phyloP scores from a whole-genome alignment of 352 stramenopile genomes.

The Globisporangium cylindrosporum region DNA sequence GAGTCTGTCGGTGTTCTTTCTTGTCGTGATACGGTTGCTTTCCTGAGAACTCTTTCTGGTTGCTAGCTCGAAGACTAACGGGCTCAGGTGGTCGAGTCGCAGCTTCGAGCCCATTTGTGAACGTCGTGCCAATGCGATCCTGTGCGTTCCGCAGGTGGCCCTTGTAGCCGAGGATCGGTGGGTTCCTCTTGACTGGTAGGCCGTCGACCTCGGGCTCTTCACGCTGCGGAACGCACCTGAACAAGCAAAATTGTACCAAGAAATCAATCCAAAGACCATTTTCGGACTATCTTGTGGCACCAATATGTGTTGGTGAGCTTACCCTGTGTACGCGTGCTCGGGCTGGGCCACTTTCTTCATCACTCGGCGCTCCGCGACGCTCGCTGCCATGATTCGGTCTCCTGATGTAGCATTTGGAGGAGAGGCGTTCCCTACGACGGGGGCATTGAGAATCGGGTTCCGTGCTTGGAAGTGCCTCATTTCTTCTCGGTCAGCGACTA shows the following conservation, averaged over 20 bases:
- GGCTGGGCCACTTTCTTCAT: constrained; percentile 72
- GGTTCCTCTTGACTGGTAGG: constrained; percentile 20
- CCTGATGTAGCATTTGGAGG: constrained; percentile 18
- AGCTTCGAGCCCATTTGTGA: constrained; percentile 51
- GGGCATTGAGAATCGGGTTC: constrained; percentile 16
- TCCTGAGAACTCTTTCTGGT: background rate
- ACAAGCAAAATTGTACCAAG: background rate
- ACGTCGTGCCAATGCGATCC: constrained; percentile 67
- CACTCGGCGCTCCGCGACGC: constrained; percentile 46
- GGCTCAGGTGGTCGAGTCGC: constrained; percentile 21
- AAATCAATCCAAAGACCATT: background rate
- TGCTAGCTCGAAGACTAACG: constrained; percentile 4
- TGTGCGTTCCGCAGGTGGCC: constrained; percentile 55
- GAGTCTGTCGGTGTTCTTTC: background rate
- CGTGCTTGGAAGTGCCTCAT: constrained; percentile 11
- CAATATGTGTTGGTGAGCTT: constrained; percentile 1
- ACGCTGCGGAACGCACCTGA: constrained; percentile 28
- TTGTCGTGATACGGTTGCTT: background rate
- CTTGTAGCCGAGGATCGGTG: constrained; percentile 60
- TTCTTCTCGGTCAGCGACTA: background rate
- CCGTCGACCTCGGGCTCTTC: constrained; percentile 22
- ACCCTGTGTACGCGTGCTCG: constrained; percentile 71
- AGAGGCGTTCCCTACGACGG: constrained; percentile 6
- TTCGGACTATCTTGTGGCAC: background rate
- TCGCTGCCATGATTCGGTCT: constrained; percentile 21